Evolutionary conservation across 495 filamentous ascomycete species (phyloP), one percentile per base, ranked within the genome.

Genomic region (Penicillium macrosclerotiorum): DNA sequence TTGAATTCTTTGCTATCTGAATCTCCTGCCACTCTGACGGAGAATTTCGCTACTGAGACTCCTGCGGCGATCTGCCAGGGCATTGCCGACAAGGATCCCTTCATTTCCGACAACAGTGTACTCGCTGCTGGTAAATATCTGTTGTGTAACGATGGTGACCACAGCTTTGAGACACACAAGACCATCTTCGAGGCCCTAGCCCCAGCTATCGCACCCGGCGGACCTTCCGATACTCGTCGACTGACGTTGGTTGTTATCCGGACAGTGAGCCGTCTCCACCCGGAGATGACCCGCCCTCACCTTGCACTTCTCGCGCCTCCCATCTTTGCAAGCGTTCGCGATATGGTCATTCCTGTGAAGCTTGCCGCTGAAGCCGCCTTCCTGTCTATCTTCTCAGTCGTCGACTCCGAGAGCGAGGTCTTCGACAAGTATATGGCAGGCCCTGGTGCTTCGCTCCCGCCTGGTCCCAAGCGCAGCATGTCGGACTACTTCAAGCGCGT

Each of bases 401-500:
- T 90, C 1, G 88, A 96, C 20, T 80, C 84, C 43, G 93, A 96
- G 52, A 75, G 74, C 29, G 84, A 83, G 49, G 84, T 96, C 17
- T 97, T 96, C 56, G 92, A 98, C 44, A 90, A 90, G 73, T 98
- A 90, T 57, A 82, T 97, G 63, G 68, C 78, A 4, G 78, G 77
- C 11, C 69, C 79, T 25, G 78, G 82, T 14, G 54, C 71, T 38
- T 81, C 79, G 1, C 65, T 95, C 25, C 71, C 79, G 3, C 72
- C 86, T 0, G 83, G 77, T 7, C 79, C 78, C 23, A 94, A 94
- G 77, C 72, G 93, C 44, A 91, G 87, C 62, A 96, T 97, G 88
- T 80, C 84, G 33, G 93, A 98, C 57, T 98, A 98, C 69, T 97
- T 97, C 71, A 96, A 95, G 75, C 77, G 94, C 12, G 84, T 97